Conservation (phyloP, 139 green algal species). For the Chlamydomonas asymmetrica region DNA sequence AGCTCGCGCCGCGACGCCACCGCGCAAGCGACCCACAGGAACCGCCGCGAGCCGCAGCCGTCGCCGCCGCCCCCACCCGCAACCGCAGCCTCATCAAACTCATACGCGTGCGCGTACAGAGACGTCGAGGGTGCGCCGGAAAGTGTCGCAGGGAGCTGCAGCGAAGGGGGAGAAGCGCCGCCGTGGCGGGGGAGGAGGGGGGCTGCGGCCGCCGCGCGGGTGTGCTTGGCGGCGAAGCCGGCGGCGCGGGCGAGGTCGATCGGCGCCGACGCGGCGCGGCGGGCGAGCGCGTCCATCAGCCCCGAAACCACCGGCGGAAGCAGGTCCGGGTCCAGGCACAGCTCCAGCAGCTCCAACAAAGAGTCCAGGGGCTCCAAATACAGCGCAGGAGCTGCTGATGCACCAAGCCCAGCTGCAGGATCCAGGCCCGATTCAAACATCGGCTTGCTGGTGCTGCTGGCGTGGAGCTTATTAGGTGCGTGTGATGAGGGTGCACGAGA, state of each 20-base stretch:
- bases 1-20: constrained; percentile 15
- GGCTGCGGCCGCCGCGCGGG: no score
- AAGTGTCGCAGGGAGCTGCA: no score
- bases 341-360: constrained; percentile 30
- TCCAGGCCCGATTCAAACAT: no score
- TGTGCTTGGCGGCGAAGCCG: no score
- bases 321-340: constrained; percentile 23
- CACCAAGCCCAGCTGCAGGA: constrained; percentile 58
- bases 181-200: no score
- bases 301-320: constrained; percentile 10
- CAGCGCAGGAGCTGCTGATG: constrained; percentile 72
- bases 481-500: no score
- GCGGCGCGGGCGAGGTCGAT: no score
- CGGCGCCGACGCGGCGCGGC: constrained; percentile 21
- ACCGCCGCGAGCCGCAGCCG: constrained; percentile 33
- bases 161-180: no score
- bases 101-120: no score
- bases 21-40: constrained; percentile 13
- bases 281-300: constrained; percentile 32
- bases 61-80: no score
- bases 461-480: not conserved
- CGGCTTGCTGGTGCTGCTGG: not conserved
- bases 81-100: no score
- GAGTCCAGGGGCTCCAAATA: constrained; percentile 74
- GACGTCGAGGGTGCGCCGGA: no score